A percentile compares a stretch with the other conserved stretches of the same genome.
phyloP scores from a whole-genome alignment of 1,284 basidiomycete species.

The Melampsora larici-populina region DNA sequence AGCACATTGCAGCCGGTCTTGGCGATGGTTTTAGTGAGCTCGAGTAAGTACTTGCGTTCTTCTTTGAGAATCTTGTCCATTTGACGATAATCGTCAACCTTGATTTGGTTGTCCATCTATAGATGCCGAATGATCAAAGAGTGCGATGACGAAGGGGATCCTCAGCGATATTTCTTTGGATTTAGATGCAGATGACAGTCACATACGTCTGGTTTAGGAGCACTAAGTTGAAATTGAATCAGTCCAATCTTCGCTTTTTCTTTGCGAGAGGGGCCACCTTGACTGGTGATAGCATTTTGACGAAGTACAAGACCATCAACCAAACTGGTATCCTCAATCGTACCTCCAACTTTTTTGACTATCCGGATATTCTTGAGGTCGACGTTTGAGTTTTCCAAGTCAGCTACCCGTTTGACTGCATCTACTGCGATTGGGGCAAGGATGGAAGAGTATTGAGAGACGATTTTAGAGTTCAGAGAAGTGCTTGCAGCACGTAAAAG shows the following conservation, averaged over 20 bases:
- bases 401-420: slow-evolving; percentile 86
- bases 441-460: slow-evolving; percentile 97
- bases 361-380: slow-evolving; percentile 94
- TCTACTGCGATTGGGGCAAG: slow-evolving; percentile 95
- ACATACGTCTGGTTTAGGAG: slow-evolving; percentile 93
- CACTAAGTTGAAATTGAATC: slow-evolving; percentile 96
- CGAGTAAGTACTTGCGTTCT: slow-evolving; percentile 94
- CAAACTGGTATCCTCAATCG: slow-evolving; percentile 97
- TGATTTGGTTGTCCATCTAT: slow-evolving; percentile 99
- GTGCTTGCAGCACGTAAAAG: slow-evolving; percentile 91
- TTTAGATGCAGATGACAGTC: not conserved
- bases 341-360: slow-evolving; percentile 98
- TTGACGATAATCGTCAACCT: slow-evolving; percentile 98
- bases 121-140: not conserved
- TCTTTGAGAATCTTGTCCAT: slow-evolving; percentile 99
- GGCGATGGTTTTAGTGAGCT: slow-evolving; percentile 99
- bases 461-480: slow-evolving; percentile 97
- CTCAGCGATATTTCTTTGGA: not conserved
- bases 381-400: slow-evolving; percentile 74
- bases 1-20: slow-evolving; percentile 99
- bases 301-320: slow-evolving; percentile 94
- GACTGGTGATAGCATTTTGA: slow-evolving; percentile 85
- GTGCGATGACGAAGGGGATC: not conserved
- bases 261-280: slow-evolving; percentile 88
- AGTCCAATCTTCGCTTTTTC: slow-evolving; percentile 99